Evolutionary conservation across 2,329 filamentous ascomycete species (phyloP), one percentile per base, ranked within the genome.

Genomic region (Sporothrix globosa): DNA sequence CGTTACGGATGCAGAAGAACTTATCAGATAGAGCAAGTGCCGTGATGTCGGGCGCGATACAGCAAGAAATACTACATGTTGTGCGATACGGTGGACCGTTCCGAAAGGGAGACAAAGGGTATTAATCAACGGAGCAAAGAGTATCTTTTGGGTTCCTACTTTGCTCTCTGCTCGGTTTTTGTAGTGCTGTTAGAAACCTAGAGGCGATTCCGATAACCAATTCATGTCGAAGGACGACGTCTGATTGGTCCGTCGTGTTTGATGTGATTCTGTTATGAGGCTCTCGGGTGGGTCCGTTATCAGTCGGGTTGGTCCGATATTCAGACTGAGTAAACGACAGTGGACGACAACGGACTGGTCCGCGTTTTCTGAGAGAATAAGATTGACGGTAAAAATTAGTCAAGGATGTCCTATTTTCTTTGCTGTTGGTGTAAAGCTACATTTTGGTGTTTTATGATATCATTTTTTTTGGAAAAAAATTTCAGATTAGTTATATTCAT

Each of bases 321-420:
- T 19, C 11, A n/a, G 6, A 14, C 7, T 44, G 2, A 7, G n/a
- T n/a, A n/a, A n/a, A 44, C 56, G n/a, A 56, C 39, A 34, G 6
- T 58, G 24, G 7, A 11, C 19, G 7, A 56, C 10, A 19, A 13
- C 66, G 67, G 66, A n/a, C 66, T 56, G 66, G 66, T 56, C 67
- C 52, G 53, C 4, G 39, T 11, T 19, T 17, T n/a, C 54, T 27
- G 54, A 19, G 19, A 19, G 6, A 10, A 2, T 5, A 60, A 1
- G 14, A 9, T 13, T 17, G n/a, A 7, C 3, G 5, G 6, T 10
- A 7, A 19, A 58, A 1, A 6, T 30, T 19, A 0, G 17, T n/a
- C 14, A 39, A 17, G 54, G 6, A n/a, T 58, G 17, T 39, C n/a
- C 54, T 9, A 19, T 44, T 46, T 27, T 17, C 24, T 10, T 10